Percentiles rank a stretch among this genome's conserved stretches.
phyloP scores from a whole-genome alignment of 805 yeast genomes.

The Barnettozyma wickerhamii region DNA sequence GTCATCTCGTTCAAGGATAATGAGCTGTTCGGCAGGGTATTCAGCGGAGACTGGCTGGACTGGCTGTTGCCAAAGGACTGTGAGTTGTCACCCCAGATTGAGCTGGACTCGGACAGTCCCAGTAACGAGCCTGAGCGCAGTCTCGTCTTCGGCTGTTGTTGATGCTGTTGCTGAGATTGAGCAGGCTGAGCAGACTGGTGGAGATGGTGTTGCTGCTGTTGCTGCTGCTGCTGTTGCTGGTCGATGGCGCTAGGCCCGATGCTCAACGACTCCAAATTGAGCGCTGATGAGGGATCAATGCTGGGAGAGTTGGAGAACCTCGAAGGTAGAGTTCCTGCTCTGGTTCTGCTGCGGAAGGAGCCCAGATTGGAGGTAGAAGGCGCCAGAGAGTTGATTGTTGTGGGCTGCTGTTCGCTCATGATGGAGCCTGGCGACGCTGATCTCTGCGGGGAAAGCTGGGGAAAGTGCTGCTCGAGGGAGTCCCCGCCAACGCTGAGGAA shows the following conservation, averaged over 20 bases:
- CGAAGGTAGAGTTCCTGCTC: constrained; percentile 81
- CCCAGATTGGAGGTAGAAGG: constrained; percentile 32
- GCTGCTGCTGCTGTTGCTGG: constrained; percentile 1
- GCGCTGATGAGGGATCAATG: constrained; percentile 17
- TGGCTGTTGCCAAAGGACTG: constrained; percentile 1
- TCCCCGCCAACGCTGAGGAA: constrained; percentile 20
- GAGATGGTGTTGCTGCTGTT: no score
- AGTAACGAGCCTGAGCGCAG: constrained; percentile 53
- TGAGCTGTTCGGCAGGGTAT: constrained; percentile 8
- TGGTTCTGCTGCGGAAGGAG: constrained; percentile 48
- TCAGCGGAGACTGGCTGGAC: constrained; percentile 3
- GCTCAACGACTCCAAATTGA: constrained; percentile 18
- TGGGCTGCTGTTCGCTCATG: constrained; percentile 17
- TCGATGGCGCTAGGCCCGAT: neutral
- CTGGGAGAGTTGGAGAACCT: constrained; percentile 33
- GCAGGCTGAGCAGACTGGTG: no score
- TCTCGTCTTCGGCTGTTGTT: constrained; percentile 26
- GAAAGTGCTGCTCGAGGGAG: constrained; percentile 14
- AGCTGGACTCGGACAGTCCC: constrained; percentile 35
- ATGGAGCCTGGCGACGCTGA: constrained; percentile 25
- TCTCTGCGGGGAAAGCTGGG: constrained; percentile 22
- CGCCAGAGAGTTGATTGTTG: constrained; percentile 4
- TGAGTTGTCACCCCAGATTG: constrained; percentile 57
- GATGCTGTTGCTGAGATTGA: constrained; percentile 13
- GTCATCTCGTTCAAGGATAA: constrained; percentile 6